Conservation (phyloP, 2,329 filamentous ascomycete genomes). For the Mycosphaerella sp. region DNA sequence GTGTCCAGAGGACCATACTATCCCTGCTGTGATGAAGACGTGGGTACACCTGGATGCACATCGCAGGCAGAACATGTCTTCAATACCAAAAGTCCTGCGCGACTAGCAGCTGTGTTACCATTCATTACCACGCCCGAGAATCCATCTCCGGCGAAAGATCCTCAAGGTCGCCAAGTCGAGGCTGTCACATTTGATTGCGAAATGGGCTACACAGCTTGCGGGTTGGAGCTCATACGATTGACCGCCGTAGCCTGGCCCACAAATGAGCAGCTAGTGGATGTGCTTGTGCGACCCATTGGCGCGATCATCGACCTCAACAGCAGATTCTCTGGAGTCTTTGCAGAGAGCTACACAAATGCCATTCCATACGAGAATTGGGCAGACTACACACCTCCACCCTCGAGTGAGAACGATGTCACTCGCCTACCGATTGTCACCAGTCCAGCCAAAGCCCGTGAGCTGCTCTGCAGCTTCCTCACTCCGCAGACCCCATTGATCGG, state of each 20-base stretch:
- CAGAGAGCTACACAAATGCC: slow-evolving; percentile 68
- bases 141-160: slow-evolving; percentile 41
- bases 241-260: slow-evolving; percentile 84
- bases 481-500: slow-evolving; percentile 80
- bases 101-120: slow-evolving; percentile 71
- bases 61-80: slow-evolving; percentile 72
- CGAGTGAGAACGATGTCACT: slow-evolving; percentile 15
- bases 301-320: slow-evolving; percentile 88
- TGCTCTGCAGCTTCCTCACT: slow-evolving; percentile 70
- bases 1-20: slow-evolving; percentile 54
- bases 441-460: slow-evolving; percentile 64
- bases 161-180: slow-evolving; percentile 34
- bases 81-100: slow-evolving; percentile 69
- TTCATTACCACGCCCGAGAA: slow-evolving; percentile 74
- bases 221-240: slow-evolving; percentile 81
- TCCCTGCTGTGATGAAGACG: slow-evolving; percentile 69
- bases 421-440: slow-evolving; percentile 67
- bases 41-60: slow-evolving; percentile 74
- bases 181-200: slow-evolving; percentile 91
- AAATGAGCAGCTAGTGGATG: slow-evolving; percentile 68
- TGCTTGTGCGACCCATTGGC: slow-evolving; percentile 77
- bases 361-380: slow-evolving; percentile 44
- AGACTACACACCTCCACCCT: slow-evolving; percentile 12
- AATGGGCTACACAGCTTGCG: slow-evolving; percentile 89
- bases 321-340: slow-evolving; percentile 78